A percentile compares a stretch with the other conserved stretches of the same genome.
Conservation (phyloP, 2,329 filamentous ascomycete species). For the Fusarium brachygibbosum region DNA sequence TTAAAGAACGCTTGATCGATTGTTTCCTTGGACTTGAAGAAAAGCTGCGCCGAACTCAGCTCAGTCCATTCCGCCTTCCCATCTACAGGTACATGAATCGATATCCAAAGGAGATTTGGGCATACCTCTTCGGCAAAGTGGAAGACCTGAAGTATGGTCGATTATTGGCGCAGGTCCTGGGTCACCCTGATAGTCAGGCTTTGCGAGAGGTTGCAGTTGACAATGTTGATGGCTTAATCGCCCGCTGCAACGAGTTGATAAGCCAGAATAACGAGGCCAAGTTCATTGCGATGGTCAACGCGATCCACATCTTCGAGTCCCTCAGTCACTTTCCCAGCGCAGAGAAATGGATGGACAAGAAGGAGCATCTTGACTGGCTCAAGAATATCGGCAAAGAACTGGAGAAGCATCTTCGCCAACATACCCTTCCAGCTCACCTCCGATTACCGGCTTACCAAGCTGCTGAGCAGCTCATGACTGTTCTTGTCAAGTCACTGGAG, state of each 20-base stretch:
- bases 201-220: constrained; percentile 81
- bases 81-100: constrained; percentile 94
- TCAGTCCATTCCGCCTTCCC: constrained; percentile 91
- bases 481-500: constrained; percentile 84
- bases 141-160: constrained; percentile 90
- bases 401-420: constrained; percentile 78
- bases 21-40: constrained; percentile 91
- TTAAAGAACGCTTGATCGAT: constrained; percentile 91
- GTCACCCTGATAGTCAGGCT: constrained; percentile 78
- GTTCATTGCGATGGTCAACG: constrained; percentile 82
- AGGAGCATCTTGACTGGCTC: constrained; percentile 71
- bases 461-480: constrained; percentile 86
- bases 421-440: constrained; percentile 77
- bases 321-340: constrained; percentile 76
- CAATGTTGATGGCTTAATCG: constrained; percentile 79
- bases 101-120: constrained; percentile 90
- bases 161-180: constrained; percentile 89
- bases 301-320: constrained; percentile 86
- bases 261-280: constrained; percentile 77
- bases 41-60: constrained; percentile 85
- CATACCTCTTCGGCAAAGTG: constrained; percentile 81
- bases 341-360: constrained; percentile 79
- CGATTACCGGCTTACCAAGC: constrained; percentile 90
- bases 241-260: constrained; percentile 73
- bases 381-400: constrained; percentile 81